phyloP scores from a whole-genome alignment of 2,329 filamentous ascomycete species.

The Hymenoscyphus infarciens region DNA sequence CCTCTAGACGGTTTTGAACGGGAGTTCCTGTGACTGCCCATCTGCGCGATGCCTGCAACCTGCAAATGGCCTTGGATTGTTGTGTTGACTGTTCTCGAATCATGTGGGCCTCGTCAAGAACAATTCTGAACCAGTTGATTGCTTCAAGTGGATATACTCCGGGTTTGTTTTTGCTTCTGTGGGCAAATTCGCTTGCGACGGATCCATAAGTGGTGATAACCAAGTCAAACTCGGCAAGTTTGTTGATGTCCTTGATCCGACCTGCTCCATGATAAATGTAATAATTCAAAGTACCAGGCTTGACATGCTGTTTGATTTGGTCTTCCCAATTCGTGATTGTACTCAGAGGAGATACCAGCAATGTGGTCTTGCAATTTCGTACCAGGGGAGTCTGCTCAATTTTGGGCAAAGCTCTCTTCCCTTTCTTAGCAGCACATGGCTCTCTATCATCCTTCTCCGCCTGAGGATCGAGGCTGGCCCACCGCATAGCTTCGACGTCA shows the following conservation, averaged over 20 bases:
- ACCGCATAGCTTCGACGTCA: conserved; percentile 54
- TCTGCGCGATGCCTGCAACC: conserved; percentile 72
- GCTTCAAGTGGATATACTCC: conserved; percentile 65
- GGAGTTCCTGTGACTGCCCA: conserved; percentile 99
- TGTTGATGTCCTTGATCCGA: conserved; percentile 64
- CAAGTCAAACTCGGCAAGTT: conserved; percentile 72
- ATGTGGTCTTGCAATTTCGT: conserved; percentile 71
- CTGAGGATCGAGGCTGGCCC: conserved; percentile 52
- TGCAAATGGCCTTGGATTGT: conserved; percentile 81
- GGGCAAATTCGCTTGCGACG: conserved; percentile 72
- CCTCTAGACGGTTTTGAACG: conserved; percentile 89
- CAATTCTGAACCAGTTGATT: conserved; percentile 89
- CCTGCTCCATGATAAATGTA: conserved; percentile 85
- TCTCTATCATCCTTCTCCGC: conserved; percentile 29
- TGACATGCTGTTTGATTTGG: conserved; percentile 81
- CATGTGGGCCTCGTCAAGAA: conserved; percentile 91
- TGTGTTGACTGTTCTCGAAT: conserved; percentile 82
- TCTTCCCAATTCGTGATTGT: conserved; percentile 93
- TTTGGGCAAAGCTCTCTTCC: conserved; percentile 31
- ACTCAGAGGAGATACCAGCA: conserved; percentile 85
- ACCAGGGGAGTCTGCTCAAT: conserved; percentile 42
- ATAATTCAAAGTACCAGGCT: conserved; percentile 59
- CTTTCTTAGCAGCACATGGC: conserved; percentile 30
- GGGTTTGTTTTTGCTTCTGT: conserved; percentile 57
- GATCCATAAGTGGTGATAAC: conserved; percentile 93